A percentile compares a stretch with the other conserved stretches of the same genome.
Conservation (phyloP, 768 basidiomycete genomes). For the Dacryopinax primogenitus region DNA sequence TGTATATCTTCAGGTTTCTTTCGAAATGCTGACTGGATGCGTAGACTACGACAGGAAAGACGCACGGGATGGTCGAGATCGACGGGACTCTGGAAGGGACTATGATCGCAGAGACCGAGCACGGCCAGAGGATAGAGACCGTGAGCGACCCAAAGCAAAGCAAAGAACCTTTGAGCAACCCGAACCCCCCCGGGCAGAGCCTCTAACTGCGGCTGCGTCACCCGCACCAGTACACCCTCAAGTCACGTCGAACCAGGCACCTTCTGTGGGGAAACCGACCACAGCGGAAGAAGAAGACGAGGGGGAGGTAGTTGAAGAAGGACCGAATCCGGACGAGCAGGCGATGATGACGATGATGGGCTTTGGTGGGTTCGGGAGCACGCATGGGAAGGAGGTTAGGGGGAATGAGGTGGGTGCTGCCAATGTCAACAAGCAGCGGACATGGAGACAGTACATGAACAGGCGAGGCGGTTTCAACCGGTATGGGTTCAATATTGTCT, state of each 20-base stretch:
- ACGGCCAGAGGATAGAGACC: conserved; percentile 14
- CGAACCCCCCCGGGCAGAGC: not conserved
- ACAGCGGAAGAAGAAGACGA: conserved; percentile 36
- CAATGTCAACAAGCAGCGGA: conserved; percentile 66
- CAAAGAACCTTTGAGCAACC: not conserved
- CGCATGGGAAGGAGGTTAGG: conserved; percentile 71
- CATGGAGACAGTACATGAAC: conserved; percentile 99
- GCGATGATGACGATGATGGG: conserved; percentile 90
- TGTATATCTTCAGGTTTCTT: not conserved
- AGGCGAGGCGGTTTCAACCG: conserved; percentile 84
- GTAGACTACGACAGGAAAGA: conserved; percentile 18
- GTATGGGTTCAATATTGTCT: conserved; percentile 28
- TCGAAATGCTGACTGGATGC: too few species aligned
- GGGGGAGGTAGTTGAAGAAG: conserved; percentile 19
- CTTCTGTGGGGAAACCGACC: conserved; percentile 27
- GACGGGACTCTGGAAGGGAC: conserved; percentile 29
- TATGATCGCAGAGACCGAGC: conserved; percentile 21
- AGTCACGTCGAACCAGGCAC: not conserved
- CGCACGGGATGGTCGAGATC: conserved; percentile 18
- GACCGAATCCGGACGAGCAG: conserved; percentile 41
- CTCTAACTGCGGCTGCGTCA: conserved; percentile 1
- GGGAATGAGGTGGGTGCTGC: conserved; percentile 58
- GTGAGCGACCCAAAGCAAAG: not conserved
- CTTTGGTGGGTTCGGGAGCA: conserved; percentile 69
- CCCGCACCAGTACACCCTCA: not conserved